Conservation (phyloP, 305 asterid genomes). For the Euphrasia arctica region DNA sequence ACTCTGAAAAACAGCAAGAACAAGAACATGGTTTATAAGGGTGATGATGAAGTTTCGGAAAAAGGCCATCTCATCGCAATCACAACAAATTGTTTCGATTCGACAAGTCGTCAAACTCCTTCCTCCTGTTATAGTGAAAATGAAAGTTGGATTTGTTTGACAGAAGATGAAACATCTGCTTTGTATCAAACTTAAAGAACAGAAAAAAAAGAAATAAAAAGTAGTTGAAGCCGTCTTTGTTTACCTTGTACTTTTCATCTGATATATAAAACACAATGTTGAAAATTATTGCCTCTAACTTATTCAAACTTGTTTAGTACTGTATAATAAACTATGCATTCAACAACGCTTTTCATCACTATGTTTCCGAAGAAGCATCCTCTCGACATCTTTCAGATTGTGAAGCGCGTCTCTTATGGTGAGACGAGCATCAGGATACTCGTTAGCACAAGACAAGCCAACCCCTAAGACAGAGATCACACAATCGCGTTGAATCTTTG, state of each 20-base stretch:
- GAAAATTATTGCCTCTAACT: too few species aligned
- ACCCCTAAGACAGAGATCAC: slow-evolving; percentile 31
- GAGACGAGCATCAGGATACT: slow-evolving; percentile 38
- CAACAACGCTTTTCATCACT: too few species aligned
- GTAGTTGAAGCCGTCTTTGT: not conserved
- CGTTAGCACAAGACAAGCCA: slow-evolving; percentile 40
- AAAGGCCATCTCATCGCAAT: slow-evolving; percentile 16
- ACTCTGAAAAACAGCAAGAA: not conserved
- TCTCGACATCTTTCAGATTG: slow-evolving; percentile 30
- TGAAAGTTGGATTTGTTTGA: not conserved
- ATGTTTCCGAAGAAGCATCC: slow-evolving; percentile 16
- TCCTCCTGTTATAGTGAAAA: not conserved
- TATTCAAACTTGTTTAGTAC: too few species aligned
- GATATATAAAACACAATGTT: too few species aligned
- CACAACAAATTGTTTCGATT: too few species aligned
- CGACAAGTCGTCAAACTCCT: not conserved
- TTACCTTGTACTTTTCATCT: not conserved
- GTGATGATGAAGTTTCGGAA: not conserved
- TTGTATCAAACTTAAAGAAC: not conserved
- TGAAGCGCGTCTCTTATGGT: slow-evolving; percentile 39
- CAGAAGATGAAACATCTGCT: not conserved
- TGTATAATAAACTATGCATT: too few species aligned
- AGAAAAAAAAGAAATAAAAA: too few species aligned
- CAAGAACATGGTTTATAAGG: not conserved
- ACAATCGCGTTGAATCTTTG: slow-evolving; percentile 23